Evolutionary conservation across 257 asterid species (phyloP), one percentile per base, ranked within the genome.

Genomic region (Nicotiana knightiana): DNA sequence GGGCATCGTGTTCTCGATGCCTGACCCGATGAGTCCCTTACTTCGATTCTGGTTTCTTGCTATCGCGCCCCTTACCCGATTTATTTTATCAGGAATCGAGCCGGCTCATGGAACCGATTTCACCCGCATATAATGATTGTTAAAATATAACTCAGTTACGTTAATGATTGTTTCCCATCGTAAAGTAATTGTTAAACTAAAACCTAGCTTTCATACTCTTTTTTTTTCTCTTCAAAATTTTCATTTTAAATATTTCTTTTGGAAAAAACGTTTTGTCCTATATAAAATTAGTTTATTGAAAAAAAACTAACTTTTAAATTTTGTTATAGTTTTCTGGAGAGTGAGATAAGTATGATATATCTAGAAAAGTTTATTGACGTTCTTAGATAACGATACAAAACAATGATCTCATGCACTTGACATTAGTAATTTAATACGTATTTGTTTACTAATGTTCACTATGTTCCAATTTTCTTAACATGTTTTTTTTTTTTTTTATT

Each of bases 341-440:
- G 62, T 48, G 79, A 13, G 79, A 73, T 26, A 26, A 48, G 79
- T 73, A 73, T 71, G 26, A 51, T 48, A 73, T 33, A 73, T 73
- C 46, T 75, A 75, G 80, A 75, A 75, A 51, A 1, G 5, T 75
- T 51, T 75, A 0, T 51, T 26, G 37, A 75, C 43, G 4, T 75
- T 75, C 13, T 51, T 15, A 75, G 46, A 51, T 75, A 75, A 75
- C 3, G 79, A 75, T 13, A 5, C 4, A 8, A 75, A 51, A 4
- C 4, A 26, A 75, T 75, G 80, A 75, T 51, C 46, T 75, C 80
- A 51, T 75, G 21, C 63, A 75, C 57, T 51, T 75, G 80, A 75
- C 80, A 75, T 28, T 73, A 51, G 16, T 51, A 26, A 16, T 51
- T 26, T 51, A 51, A 4, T 51, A 51, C 17, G 26, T 51, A 4